Conservation (phyloP, 352 stramenopile genomes). For the Peronospora belbahrii region DNA sequence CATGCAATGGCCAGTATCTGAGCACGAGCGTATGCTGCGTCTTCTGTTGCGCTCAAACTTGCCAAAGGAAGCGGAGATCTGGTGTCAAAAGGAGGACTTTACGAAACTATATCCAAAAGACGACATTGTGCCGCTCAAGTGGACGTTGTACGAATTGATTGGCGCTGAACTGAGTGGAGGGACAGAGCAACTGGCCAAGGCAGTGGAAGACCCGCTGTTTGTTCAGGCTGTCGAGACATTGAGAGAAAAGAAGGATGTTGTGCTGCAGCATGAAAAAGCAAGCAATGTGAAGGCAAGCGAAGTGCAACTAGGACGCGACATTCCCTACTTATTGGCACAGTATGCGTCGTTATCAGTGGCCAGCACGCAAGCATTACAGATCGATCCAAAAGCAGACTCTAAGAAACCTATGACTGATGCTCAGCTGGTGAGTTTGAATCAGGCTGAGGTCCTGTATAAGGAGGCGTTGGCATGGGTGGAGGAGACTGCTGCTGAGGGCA, state of each 20-base stretch:
- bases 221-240: conserved; percentile 47
- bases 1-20: conserved; percentile 58
- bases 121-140: conserved; percentile 57
- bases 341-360: conserved; percentile 55
- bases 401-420: conserved; percentile 22
- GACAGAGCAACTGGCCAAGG: conserved; percentile 26
- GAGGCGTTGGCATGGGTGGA: conserved; percentile 61
- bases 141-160: conserved; percentile 64
- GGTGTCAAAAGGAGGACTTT: conserved; percentile 56
- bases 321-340: conserved; percentile 64
- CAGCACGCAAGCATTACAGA: conserved; percentile 31
- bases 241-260: conserved; percentile 49
- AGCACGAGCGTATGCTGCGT: conserved; percentile 66
- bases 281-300: conserved; percentile 34
- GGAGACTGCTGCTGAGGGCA: conserved; percentile 31
- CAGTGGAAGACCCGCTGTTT: conserved; percentile 53
- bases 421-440: conserved; percentile 44
- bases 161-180: conserved; percentile 40
- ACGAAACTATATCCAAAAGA: conserved; percentile 46
- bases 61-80: conserved; percentile 33
- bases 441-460: conserved; percentile 61
- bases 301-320: conserved; percentile 48
- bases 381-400: conserved; percentile 18
- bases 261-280: conserved; percentile 43
- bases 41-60: conserved; percentile 50